Evolutionary conservation across 441 rosid genomes (phyloP).

Genomic region (Cnidoscolus chayamansa): DNA sequence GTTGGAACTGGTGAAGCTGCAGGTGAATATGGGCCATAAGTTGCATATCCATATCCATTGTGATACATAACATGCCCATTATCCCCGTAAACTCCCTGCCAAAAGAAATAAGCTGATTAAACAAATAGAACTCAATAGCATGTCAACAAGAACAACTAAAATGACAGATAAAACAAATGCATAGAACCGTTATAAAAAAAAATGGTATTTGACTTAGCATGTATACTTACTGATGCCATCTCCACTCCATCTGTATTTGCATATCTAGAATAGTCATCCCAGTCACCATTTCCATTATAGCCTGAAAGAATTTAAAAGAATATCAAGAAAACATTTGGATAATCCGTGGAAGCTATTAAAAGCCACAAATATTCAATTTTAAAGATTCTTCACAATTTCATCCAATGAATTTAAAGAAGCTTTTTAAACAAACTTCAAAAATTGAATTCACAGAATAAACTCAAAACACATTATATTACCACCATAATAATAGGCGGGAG

Average conservation of each 20-base stretch:
- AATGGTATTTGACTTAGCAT: neutral
- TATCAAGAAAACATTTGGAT: neutral
- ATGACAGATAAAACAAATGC: neutral
- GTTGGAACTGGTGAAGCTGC: conserved; percentile 72
- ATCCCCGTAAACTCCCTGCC: conserved; percentile 64
- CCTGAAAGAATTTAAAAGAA: conserved; percentile 23
- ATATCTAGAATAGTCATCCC: conserved; percentile 59
- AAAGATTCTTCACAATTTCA: neutral
- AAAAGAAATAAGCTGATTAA: conserved; percentile 2
- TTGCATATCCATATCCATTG: conserved; percentile 57
- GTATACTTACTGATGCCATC: conserved; percentile 45
- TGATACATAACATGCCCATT: conserved; percentile 62
- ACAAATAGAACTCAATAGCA: neutral
- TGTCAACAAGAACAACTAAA: neutral
- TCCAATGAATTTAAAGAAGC: neutral
- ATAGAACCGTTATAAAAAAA: neutral
- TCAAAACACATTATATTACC: conserved; percentile 27
- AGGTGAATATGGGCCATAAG: conserved; percentile 67
- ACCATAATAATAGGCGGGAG: conserved; percentile 44
- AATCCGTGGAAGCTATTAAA: too few relatives aligned
- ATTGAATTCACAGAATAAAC: neutral
- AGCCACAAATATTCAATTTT: neutral
- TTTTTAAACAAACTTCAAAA: conserved; percentile 2
- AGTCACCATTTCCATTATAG: conserved; percentile 48
- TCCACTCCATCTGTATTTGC: conserved; percentile 61